Evolutionary conservation across 192 early-diverging fungal species (phyloP).

Genomic region (Nowakowskiella sp.): DNA sequence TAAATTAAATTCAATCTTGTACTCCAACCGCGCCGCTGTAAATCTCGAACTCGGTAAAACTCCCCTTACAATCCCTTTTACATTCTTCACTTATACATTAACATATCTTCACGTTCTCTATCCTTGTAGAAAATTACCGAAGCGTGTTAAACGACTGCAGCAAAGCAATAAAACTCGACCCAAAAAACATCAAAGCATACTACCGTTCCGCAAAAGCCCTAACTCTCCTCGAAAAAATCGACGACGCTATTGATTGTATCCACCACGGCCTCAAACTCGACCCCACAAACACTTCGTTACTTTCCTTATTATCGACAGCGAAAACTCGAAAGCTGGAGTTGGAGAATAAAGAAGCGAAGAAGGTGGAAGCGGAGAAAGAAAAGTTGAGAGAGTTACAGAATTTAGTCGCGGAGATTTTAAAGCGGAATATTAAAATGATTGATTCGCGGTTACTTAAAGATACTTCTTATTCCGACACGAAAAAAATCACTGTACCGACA

Average conservation of each 20-base stretch:
- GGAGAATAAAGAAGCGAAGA: not conserved
- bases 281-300: constrained; percentile 11
- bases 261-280: constrained; percentile 50
- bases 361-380: too few species aligned
- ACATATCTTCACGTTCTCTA: too few species aligned
- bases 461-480: not conserved
- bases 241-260: constrained; percentile 82
- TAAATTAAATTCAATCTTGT: constrained; percentile 69
- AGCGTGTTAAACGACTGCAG: constrained; percentile 84
- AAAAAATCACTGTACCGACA: constrained; percentile 12
- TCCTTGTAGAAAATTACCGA: constrained; percentile 81
- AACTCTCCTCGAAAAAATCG: constrained; percentile 65
- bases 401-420: too few species aligned
- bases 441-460: too few species aligned
- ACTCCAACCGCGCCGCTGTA: constrained; percentile 84
- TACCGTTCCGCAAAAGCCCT: constrained; percentile 85
- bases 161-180: constrained; percentile 67
- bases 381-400: too few species aligned
- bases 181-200: constrained; percentile 84
- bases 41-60: constrained; percentile 71
- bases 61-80: constrained; percentile 3
- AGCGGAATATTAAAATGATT: too few species aligned
- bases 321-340: not conserved
- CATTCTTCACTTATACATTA: too few species aligned
- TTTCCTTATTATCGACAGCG: constrained; percentile 8